Base-by-base conservation (phyloP, 208 protist species). In the Wallacemonas rigidus region DNA sequence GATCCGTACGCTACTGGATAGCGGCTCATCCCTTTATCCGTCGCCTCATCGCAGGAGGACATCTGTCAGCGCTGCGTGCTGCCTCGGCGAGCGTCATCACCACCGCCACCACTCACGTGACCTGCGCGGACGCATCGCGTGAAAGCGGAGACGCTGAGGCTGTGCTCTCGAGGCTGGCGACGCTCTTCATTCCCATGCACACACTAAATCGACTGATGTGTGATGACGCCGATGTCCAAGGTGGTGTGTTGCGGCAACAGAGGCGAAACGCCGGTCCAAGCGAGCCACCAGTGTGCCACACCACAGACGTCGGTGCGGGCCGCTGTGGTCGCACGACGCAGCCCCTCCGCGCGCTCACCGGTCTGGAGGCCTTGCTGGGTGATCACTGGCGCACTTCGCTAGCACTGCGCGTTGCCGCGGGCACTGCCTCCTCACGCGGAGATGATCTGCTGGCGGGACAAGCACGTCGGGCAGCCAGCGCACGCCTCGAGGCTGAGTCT, bases 1-100 rank as follows among this genome's bases (percentile, higher is more conserved):
- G 58, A 38, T 40, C 57, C 5, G 40, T 51, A 12, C 50, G 57
- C 26, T 77, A 83, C 53, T 45, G 65, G 26, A 71, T 79, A 35
- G 67, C 82, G 6, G 74, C 79, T 14, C 76, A 91, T 38, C 74
- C 75, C 3, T 83, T 94, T 45, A 70, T 92, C 7, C 83, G 78
- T 38, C 79, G 72, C 6, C 41, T 94, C 39, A 81, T 76, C 26
- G 86, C 88, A 70, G 81, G 80, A 36, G 69, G 78, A 35, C 65
- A 85, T 60, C 82, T 94, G 47, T 17, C 11, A 3, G 60, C 60
- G 11, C 41, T 65, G 40, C 60, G 43, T 4, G 43, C 60, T 14
- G 26, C 26, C 26, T 26, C 26, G 26, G 26, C 26, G 26, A 26
- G 26, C 26, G n/a, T 39, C 43, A n/a, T 41, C 60, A 41, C 17